phyloP scores from a whole-genome alignment of 805 yeast genomes.

The Suhomyces faveliae region DNA sequence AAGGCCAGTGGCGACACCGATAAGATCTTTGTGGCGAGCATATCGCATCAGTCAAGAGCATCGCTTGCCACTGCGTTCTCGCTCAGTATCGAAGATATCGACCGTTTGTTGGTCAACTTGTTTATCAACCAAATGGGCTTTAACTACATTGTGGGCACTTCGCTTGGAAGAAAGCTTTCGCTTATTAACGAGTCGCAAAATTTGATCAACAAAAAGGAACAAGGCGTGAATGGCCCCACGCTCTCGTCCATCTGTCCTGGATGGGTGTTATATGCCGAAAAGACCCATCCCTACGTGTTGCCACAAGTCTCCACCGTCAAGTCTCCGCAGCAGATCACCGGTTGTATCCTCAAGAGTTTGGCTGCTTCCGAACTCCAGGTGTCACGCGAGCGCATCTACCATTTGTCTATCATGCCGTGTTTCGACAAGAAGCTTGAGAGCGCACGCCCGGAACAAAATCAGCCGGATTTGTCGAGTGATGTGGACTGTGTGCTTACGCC shows the following conservation, averaged over 20 bases:
- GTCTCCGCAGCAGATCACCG: constrained; percentile 94
- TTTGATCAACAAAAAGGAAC: constrained; percentile 45
- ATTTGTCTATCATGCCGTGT: constrained; percentile 91
- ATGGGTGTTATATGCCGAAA: constrained; percentile 93
- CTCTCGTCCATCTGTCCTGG: constrained; percentile 89
- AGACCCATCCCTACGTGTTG: constrained; percentile 84
- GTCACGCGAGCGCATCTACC: constrained; percentile 55
- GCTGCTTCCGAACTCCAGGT: constrained; percentile 29
- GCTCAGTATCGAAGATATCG: constrained; percentile 54
- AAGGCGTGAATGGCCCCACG: constrained; percentile 42
- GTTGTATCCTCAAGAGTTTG: constrained; percentile 63
- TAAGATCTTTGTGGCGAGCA: constrained; percentile 64
- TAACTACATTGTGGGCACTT: constrained; percentile 76
- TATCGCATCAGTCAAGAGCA: constrained; percentile 84
- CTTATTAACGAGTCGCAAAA: constrained; percentile 42
- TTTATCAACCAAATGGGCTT: constrained; percentile 65
- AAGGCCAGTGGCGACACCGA: constrained; percentile 16
- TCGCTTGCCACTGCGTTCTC: constrained; percentile 71
- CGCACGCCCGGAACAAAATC: constrained; percentile 68
- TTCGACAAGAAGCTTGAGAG: constrained; percentile 96
- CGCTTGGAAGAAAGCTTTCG: constrained; percentile 72
- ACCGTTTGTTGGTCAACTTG: constrained; percentile 55
- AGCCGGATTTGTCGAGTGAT: constrained; percentile 38
- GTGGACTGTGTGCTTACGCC: constrained; percentile 96
- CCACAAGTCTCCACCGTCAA: constrained; percentile 70